Evolutionary conservation across 129 eudicot genomes (phyloP).

Genomic region (Pseudognaphalium luteoalbum): DNA sequence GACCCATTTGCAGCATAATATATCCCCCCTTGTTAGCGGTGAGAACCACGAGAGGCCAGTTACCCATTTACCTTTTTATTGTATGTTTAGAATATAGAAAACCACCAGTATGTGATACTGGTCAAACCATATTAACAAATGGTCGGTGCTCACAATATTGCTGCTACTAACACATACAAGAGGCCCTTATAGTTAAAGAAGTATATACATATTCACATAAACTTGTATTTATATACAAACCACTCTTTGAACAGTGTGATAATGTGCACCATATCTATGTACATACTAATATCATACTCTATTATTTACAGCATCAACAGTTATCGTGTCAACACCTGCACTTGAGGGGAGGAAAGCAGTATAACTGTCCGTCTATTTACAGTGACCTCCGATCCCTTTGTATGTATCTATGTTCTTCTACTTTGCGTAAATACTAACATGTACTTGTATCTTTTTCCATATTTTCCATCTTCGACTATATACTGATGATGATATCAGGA

Average conservation of each 20-base stretch:
- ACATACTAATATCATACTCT: neutral
- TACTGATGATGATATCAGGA: neutral
- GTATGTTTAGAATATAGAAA: too few species aligned
- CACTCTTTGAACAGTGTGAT: neutral
- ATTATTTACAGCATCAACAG: conserved; percentile 3
- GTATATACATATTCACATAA: neutral
- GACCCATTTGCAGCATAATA: too few species aligned
- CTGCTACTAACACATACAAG: too few species aligned
- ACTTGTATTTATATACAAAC: neutral
- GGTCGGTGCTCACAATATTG: neutral
- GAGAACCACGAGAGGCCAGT: too few species aligned
- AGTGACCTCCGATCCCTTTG: conserved; percentile 17
- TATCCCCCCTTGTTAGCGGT: too few species aligned
- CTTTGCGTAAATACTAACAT: conserved; percentile 7
- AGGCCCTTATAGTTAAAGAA: neutral
- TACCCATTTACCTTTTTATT: too few species aligned
- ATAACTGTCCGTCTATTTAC: conserved; percentile 4
- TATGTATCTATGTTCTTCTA: conserved; percentile 8
- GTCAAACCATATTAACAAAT: neutral
- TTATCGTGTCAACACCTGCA: neutral
- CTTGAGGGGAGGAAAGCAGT: conserved; percentile 9
- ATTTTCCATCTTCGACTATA: neutral
- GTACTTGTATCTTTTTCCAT: neutral
- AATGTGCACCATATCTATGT: too few species aligned
- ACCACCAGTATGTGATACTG: too few species aligned